Evolutionary conservation across 257 asterid genomes (phyloP), one percentile per base, ranked within the genome.

Genomic region (Rubia yunnanensis): DNA sequence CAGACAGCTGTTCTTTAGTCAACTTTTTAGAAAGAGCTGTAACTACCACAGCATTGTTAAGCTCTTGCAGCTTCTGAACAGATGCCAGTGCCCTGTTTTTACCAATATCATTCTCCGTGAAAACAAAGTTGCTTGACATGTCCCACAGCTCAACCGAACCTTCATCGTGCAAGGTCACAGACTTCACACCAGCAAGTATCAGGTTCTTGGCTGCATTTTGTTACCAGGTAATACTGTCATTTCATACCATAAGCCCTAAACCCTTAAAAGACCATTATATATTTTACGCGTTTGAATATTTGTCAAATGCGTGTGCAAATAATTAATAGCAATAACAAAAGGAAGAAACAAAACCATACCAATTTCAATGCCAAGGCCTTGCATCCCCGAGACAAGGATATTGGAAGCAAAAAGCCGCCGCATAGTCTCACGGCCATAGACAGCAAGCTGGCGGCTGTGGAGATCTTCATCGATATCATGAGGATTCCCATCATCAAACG

Each of bases 381-480:
- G 94, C 86, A 91, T 72, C 63, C 98, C 98, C 3, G 98, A 91
- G 70, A 91, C 78, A 32, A 91, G 90, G 69, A 91, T 84, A 59
- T 85, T 88, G 0, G 98, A 88, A 10, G 94, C 95, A 75, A 91
- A 91, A n/a, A 91, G 85, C 61, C 95, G 77, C 26, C 95, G 75
- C 98, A 91, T 91, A 2, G 98, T 88, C 83, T 91, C 98, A 28
- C 98, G 88, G 44, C 98, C 98, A 64, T 91, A 91, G 44, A 91
- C 98, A 0, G 98, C 98, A 5, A 91, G 91, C 84, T 91, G 98
- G 60, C 98, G 66, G 81, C 99, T 94, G 77, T 94, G 99, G 68
- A 94, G 95, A 86, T 89, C 99, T 81, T 94, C 99, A 67, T 94
- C 97, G 20, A 94, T 94, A 70, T 94, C 99, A 36, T 77, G 83